A percentile compares a stretch with the other conserved stretches of the same genome.
Evolutionary conservation across 2,329 filamentous ascomycete genomes (phyloP).

Genomic region (Talaromyces marneffei): DNA sequence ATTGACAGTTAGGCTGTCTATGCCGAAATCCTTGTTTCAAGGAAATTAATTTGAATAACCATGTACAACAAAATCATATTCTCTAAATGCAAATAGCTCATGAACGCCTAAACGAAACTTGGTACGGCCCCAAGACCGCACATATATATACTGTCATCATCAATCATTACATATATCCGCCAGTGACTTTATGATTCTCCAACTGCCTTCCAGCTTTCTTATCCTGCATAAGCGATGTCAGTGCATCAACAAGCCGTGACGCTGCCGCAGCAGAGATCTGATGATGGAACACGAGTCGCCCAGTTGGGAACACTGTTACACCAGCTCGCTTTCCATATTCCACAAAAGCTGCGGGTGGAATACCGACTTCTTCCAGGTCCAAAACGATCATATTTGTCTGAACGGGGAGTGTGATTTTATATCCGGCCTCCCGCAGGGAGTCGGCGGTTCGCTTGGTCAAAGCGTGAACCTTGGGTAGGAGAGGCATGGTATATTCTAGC

Average conservation of each 20-base stretch:
- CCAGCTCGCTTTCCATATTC: conserved; percentile 21
- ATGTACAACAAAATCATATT: neutral
- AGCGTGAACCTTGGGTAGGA: conserved; percentile 21
- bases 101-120: neutral
- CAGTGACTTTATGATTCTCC: conserved; percentile 16
- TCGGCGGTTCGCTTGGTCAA: conserved; percentile 20
- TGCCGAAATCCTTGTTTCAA: neutral
- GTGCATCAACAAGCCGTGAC: conserved; percentile 18
- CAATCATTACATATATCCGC: conserved; percentile 16
- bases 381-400: conserved; percentile 26
- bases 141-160: conserved; percentile 4
- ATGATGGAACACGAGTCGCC: conserved; percentile 25
- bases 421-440: conserved; percentile 18
- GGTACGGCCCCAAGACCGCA: neutral
- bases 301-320: conserved; percentile 19
- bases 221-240: conserved; percentile 21
- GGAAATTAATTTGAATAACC: neutral
- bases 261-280: conserved; percentile 22
- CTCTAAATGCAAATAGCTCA: neutral
- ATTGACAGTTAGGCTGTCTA: neutral
- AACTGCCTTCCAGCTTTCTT: conserved; percentile 18
- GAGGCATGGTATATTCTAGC: conserved; percentile 20
- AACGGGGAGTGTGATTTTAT: conserved; percentile 21
- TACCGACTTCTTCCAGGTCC: conserved; percentile 20
- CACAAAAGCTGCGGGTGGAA: conserved; percentile 18